Evolutionary conservation across 2,329 filamentous ascomycete species (phyloP), one percentile per base, ranked within the genome.

Genomic region (Xylariomycetidae sp.): DNA sequence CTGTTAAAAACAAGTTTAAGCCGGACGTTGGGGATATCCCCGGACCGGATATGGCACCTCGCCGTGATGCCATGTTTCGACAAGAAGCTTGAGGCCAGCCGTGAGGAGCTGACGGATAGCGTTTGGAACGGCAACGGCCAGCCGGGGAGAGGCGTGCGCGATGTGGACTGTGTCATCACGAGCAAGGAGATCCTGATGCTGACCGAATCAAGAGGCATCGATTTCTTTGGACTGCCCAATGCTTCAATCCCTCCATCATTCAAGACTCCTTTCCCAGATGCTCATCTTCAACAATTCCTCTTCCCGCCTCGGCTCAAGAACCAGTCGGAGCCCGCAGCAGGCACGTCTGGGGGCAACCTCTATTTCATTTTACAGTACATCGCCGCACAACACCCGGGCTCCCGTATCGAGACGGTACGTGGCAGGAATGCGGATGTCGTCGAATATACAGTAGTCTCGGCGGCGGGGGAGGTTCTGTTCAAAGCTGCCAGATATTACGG

Each of bases 31-130:
- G 77, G 77, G 20, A 79, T 96, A 30, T 62, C 82, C 1, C 84
- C 88, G 0, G 80, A 82, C 42, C 78, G 81, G 47, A 88, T 98
- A 56, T 98, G 90, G 87, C 90, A 97, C 60, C 63, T 97, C 33
- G 88, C 90, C 10, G 73, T 98, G 28, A 98, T 98, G 92, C 92
- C 92, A 14, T 98, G 92, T 60, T 97, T 98, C 59, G 92, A 98
- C 61, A 98, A 98, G 69, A 98, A 98, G 61, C 74, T 98, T 17
- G 92, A 98, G 64, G 92, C 92, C 6, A 94, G 88, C 49, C 81
- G 92, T 33, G 83, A 88, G 58, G 92, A 98, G 61, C 74, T 98
- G 25, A 97, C 89, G 1, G 85, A 90, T 54, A 65, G 74, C 6
- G 76, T 78, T 12, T 96, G 89, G 89, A 67, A 61, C 34, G 67